Conservation (phyloP, 164 flowering plant genomes). For the Vitis amurensis region DNA sequence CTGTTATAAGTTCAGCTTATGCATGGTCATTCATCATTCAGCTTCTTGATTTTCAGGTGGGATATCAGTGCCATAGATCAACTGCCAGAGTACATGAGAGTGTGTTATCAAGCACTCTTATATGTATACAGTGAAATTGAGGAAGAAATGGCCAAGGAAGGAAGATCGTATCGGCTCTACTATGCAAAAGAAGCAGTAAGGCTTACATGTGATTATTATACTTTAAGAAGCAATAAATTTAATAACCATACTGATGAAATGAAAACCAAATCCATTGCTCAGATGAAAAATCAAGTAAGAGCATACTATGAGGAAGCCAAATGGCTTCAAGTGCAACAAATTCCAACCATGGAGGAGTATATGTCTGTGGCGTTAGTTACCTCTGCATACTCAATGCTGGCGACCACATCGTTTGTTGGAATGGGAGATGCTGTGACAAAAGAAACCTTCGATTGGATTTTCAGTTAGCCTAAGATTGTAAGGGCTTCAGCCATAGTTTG, state of each 20-base stretch:
- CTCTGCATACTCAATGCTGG: slow-evolving; percentile 11
- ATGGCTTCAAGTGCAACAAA: slow-evolving; percentile 26
- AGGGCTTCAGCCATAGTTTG: slow-evolving; percentile 16
- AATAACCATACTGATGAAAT: too few relatives aligned
- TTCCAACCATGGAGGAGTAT: slow-evolving; percentile 40
- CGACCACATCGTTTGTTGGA: slow-evolving; percentile 21
- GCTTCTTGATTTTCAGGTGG: slow-evolving; percentile 34
- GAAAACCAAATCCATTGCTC: not conserved
- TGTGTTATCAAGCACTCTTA: slow-evolving; percentile 13
- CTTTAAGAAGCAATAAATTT: slow-evolving; percentile 7
- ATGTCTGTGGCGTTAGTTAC: slow-evolving; percentile 7
- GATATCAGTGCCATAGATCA: slow-evolving; percentile 18
- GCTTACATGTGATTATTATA: not conserved
- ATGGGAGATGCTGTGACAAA: slow-evolving; percentile 32
- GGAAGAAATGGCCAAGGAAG: slow-evolving; percentile 23
- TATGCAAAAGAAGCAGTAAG: slow-evolving; percentile 37
- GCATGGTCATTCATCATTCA: too few relatives aligned
- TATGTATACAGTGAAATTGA: slow-evolving; percentile 20
- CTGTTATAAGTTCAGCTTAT: too few relatives aligned
- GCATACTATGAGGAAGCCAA: slow-evolving; percentile 35
- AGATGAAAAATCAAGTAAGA: slow-evolving; percentile 30
- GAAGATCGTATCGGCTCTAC: slow-evolving; percentile 17
- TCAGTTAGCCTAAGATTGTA: slow-evolving; percentile 22
- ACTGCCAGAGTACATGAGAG: slow-evolving; percentile 48
- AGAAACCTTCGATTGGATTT: slow-evolving; percentile 37